Percentiles rank a stretch among this genome's conserved stretches.
Conservation (phyloP, 2,329 filamentous ascomycete genomes). For the Tolypocladium guangdongense region DNA sequence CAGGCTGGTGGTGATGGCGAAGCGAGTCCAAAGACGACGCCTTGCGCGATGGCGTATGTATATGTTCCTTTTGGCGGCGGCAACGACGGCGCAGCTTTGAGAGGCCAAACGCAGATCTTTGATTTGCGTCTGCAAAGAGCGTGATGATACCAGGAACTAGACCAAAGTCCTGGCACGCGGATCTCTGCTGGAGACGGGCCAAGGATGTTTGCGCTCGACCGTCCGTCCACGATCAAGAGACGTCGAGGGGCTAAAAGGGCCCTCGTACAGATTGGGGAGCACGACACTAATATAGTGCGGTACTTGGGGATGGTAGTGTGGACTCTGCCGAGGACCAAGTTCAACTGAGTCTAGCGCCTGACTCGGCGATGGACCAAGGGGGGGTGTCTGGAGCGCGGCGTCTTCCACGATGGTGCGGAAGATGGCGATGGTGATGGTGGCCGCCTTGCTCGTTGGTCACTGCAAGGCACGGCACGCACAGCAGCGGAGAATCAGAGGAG, state of each 20-base stretch:
- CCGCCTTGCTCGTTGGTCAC: background rate
- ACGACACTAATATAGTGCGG: slow-evolving; percentile 29
- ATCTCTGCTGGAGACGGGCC: slow-evolving; percentile 9
- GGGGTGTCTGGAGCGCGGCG: slow-evolving; percentile 3
- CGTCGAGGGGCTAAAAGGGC: slow-evolving; percentile 12
- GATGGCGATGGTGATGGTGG: background rate
- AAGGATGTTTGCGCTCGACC: slow-evolving; percentile 11
- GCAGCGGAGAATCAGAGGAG: background rate
- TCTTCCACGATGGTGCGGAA: background rate
- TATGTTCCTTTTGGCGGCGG: slow-evolving; percentile 24
- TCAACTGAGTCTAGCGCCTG: slow-evolving; percentile 24
- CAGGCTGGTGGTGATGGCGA: slow-evolving; percentile 8
- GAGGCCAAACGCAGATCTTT: slow-evolving; percentile 1
- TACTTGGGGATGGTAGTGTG: slow-evolving; percentile 19
- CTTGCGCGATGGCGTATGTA: slow-evolving; percentile 18
- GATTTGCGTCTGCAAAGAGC: slow-evolving; percentile 2
- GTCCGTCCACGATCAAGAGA: slow-evolving; percentile 12
- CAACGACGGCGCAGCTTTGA: slow-evolving; percentile 12
- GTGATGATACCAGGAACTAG: slow-evolving; percentile 6
- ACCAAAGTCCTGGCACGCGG: slow-evolving; percentile 8
- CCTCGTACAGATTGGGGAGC: slow-evolving; percentile 24
- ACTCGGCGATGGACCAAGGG: slow-evolving; percentile 16
- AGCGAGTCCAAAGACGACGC: slow-evolving; percentile 5
- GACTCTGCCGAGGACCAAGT: slow-evolving; percentile 20
- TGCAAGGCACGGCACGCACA: background rate